Evolutionary conservation across 768 basidiomycete genomes (phyloP), one percentile per base, ranked within the genome.

Genomic region (Terana coerulea): DNA sequence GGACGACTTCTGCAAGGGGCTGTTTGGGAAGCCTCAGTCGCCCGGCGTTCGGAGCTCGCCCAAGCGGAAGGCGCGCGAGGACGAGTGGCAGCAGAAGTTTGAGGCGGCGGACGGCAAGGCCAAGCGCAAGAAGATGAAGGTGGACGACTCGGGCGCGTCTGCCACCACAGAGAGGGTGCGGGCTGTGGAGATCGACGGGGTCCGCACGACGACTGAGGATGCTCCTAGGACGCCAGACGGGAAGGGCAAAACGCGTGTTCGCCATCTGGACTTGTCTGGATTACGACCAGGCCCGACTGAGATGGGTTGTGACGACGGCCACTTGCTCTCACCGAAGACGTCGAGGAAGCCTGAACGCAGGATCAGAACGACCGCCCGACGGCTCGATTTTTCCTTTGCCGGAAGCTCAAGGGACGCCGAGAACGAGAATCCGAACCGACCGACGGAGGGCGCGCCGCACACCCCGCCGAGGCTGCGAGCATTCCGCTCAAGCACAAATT

Each of bases 21-120:
- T 78, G 47, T 79, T 74, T 71, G 67, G 69, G 14, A 71, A 72
- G 33, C 64, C 69, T 3, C 55, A 61, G 1, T 74, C 71, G 5
- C 73, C 76, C 7, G 66, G 71, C 34, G 67, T 69, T 17, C 70
- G 67, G 30, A 70, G 68, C 30, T 54, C 66, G 2, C 28, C 59
- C 29, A 77, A 77, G 62, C 70, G 70, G 44, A 73, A 72, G 62
- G 64, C 61, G 15, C 61, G 66, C 42, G 63, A 65, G 25, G 70
- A 72, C 14, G 54, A 64, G 21, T 81, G 76, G 78, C 67, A 75
- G 54, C 67, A 67, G 30, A 75, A 68, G 54, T 62, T 79, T 44
- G 68, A 58, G 50, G 25, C 49, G 1, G 26, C 62, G 40, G 66
- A 67, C 46, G 43, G 62, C 37, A 49, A 64, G 59, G 6, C 30